Evolutionary conservation across 1,139 yeast species (phyloP).

Genomic region (Protomyces lactucae-debilis): DNA sequence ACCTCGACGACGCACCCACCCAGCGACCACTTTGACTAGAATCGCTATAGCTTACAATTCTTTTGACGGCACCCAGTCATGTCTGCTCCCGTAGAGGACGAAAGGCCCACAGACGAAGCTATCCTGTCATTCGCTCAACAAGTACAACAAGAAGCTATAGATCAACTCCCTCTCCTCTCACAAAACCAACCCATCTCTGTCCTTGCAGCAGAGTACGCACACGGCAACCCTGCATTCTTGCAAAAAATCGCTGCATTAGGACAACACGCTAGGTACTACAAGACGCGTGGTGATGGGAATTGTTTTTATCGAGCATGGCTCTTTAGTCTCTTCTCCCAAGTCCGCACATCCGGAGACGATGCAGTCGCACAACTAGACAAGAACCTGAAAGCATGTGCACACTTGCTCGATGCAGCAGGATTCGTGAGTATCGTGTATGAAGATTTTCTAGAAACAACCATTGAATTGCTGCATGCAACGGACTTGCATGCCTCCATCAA

Average conservation of each 20-base stretch:
- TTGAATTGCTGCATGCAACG: constrained; percentile 15
- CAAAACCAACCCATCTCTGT: background rate
- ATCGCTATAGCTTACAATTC: background rate
- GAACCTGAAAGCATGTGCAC: background rate
- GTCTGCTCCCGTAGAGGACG: background rate
- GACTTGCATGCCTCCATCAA: constrained; percentile 22
- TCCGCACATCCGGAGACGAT: background rate
- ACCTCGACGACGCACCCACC: too few species aligned
- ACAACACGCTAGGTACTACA: constrained; percentile 1
- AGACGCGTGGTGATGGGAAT: constrained; percentile 34
- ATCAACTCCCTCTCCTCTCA: constrained; percentile 13
- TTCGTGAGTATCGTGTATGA: constrained; percentile 33
- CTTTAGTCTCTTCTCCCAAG: background rate
- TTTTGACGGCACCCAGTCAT: too few species aligned
- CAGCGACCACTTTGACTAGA: too few species aligned
- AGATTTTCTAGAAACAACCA: constrained; percentile 33
- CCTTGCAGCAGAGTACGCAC: constrained; percentile 25
- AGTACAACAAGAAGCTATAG: constrained; percentile 9
- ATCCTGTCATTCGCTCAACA: constrained; percentile 12
- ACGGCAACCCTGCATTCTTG: constrained; percentile 16
- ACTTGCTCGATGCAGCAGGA: constrained; percentile 31
- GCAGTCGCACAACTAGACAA: background rate
- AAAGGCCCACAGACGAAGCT: constrained; percentile 16
- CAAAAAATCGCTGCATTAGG: constrained; percentile 17
- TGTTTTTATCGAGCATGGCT: constrained; percentile 31